phyloP scores from a whole-genome alignment of 768 basidiomycete genomes.

The Pleurotus tuber-regium region DNA sequence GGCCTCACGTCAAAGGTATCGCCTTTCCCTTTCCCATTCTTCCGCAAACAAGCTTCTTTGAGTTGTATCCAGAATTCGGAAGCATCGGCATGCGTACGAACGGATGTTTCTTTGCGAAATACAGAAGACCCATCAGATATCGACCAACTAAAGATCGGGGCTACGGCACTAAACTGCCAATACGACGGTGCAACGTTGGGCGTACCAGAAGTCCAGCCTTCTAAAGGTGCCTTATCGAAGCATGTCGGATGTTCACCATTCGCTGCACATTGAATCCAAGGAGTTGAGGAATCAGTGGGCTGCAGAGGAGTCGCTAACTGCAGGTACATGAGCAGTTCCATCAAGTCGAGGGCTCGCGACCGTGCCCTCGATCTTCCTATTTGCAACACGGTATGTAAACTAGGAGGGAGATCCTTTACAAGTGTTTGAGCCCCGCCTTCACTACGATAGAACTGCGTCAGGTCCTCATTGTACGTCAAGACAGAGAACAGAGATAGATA shows the following conservation, averaged over 20 bases:
- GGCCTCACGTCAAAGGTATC: too few species aligned
- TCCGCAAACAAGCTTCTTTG: conserved; percentile 37
- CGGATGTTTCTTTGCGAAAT: conserved; percentile 51
- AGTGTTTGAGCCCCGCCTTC: conserved; percentile 45
- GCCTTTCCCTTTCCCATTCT: not conserved
- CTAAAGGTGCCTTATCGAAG: conserved; percentile 42
- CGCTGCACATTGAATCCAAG: conserved; percentile 44
- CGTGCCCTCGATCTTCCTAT: conserved; percentile 59
- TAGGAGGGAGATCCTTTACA: conserved; percentile 51
- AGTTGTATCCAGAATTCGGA: conserved; percentile 58
- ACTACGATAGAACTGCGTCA: conserved; percentile 48
- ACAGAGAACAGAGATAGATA: conserved; percentile 66
- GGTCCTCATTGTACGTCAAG: conserved; percentile 52
- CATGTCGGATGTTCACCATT: conserved; percentile 41
- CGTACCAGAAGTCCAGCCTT: conserved; percentile 42
- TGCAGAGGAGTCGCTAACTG: conserved; percentile 60
- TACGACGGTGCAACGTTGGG: conserved; percentile 53
- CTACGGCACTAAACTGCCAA: conserved; percentile 58
- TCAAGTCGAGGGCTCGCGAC: conserved; percentile 56
- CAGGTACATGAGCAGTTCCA: conserved; percentile 57
- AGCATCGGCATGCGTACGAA: conserved; percentile 37
- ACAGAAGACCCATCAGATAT: conserved; percentile 46
- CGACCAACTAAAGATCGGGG: conserved; percentile 62
- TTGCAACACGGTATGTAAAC: conserved; percentile 50
- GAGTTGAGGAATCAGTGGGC: conserved; percentile 35